These are phyloP conservation scores for Chenopodium formosanum DNA, from an alignment of 148 eudicot genomes.

Conservation along the genomic window DNA sequence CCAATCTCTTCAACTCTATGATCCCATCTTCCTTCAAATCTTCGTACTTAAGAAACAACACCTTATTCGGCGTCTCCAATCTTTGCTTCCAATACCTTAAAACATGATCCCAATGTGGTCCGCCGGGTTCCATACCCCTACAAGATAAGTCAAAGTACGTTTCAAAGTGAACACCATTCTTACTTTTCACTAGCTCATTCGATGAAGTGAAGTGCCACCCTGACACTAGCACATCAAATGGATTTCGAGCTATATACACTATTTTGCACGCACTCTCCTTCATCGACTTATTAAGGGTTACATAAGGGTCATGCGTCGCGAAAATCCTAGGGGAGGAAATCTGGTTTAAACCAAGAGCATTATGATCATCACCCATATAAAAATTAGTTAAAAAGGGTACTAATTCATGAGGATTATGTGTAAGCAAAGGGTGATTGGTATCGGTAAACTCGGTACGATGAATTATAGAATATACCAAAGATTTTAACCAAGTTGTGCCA, in stretches of 20 bases:
- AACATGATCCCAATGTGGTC: too few species aligned
- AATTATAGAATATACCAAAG: not conserved
- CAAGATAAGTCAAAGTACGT: too few species aligned
- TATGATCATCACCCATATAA: not conserved
- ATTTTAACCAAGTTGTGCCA: conserved; percentile 3
- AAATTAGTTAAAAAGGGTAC: not conserved
- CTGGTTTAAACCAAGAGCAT: not conserved
- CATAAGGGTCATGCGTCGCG: not conserved
- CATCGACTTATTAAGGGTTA: not conserved
- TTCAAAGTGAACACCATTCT: too few species aligned
- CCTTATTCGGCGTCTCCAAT: too few species aligned
- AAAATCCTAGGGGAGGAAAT: not conserved
- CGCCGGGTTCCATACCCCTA: too few species aligned
- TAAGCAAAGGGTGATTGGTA: not conserved
- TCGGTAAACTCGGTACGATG: not conserved
- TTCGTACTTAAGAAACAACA: too few species aligned
- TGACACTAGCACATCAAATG: not conserved
- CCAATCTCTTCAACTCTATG: not conserved
- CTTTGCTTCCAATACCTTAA: too few species aligned
- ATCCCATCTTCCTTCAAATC: too few species aligned
- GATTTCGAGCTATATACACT: not conserved
- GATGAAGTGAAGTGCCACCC: too few species aligned
- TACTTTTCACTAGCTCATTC: too few species aligned
- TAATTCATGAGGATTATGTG: not conserved
- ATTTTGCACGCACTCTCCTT: not conserved